phyloP scores from a whole-genome alignment of 2,329 filamentous ascomycete species.

The Monilinia fructigena region DNA sequence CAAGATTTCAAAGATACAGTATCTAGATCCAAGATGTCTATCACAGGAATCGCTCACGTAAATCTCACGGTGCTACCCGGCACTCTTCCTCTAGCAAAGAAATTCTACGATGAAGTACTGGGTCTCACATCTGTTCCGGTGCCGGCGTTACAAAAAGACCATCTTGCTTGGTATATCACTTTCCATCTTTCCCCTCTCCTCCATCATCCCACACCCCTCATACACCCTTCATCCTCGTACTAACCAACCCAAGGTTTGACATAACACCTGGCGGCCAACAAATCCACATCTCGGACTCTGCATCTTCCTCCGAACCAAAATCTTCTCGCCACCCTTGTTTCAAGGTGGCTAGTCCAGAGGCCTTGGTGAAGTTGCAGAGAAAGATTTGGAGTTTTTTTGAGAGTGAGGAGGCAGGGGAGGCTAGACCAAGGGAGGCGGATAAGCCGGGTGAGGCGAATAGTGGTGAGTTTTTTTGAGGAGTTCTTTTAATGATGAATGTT shows the following conservation, averaged over 20 bases:
- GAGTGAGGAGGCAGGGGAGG: slow-evolving; percentile 45
- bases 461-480: slow-evolving; percentile 38
- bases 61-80: slow-evolving; percentile 57
- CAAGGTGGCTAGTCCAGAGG: slow-evolving; percentile 48
- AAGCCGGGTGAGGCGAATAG: slow-evolving; percentile 50
- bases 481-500: neutral
- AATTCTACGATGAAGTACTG: slow-evolving; percentile 57
- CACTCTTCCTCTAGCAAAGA: slow-evolving; percentile 51
- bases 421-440: slow-evolving; percentile 55
- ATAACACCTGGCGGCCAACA: slow-evolving; percentile 54
- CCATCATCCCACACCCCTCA: neutral
- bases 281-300: slow-evolving; percentile 53
- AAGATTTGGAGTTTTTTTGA: slow-evolving; percentile 52
- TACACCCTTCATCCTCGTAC: neutral
- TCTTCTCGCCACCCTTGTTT: slow-evolving; percentile 60
- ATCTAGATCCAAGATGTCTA: slow-evolving; percentile 34
- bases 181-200: neutral
- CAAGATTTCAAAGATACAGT: neutral
- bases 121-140: slow-evolving; percentile 54
- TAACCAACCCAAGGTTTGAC: slow-evolving; percentile 49
- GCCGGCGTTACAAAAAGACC: slow-evolving; percentile 50
- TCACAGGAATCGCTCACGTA: slow-evolving; percentile 55
- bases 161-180: slow-evolving; percentile 51
- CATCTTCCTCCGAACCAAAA: slow-evolving; percentile 38
- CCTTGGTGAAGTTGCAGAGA: slow-evolving; percentile 48